Conservation (phyloP, 2,329 filamentous ascomycete species). For the Pestalotiopsis sp. region DNA sequence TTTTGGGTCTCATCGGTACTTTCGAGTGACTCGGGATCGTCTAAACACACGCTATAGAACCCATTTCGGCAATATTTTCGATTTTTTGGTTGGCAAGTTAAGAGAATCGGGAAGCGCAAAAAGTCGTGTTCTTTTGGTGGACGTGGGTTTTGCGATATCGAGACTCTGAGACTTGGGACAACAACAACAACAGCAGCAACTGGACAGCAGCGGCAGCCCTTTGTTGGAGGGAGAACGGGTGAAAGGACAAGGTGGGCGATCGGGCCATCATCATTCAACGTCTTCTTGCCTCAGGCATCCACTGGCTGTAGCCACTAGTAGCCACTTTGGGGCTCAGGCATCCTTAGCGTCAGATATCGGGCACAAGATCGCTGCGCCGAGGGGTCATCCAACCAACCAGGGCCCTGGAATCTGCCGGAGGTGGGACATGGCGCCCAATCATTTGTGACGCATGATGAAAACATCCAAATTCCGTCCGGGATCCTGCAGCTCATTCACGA, state of each 20-base stretch:
- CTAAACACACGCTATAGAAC: constrained; percentile 27
- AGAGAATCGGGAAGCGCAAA: not conserved
- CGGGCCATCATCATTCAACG: not conserved
- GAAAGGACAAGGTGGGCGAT: constrained; percentile 9
- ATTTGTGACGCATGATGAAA: constrained; percentile 4
- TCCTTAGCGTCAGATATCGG: constrained; percentile 8
- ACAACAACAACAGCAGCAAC: not conserved
- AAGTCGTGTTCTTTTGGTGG: not conserved
- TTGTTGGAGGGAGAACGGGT: constrained; percentile 19
- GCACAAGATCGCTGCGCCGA: constrained; percentile 11
- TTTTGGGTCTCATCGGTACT: constrained; percentile 25
- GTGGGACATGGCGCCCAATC: constrained; percentile 9
- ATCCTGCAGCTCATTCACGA: constrained; percentile 6
- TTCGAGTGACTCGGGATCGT: constrained; percentile 31
- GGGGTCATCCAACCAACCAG: not conserved
- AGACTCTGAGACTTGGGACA: constrained; percentile 4
- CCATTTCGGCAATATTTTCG: constrained; percentile 26
- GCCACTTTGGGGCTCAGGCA: constrained; percentile 8
- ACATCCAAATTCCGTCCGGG: constrained; percentile 2
- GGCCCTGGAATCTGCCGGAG: not conserved
- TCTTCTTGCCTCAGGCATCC: constrained; percentile 7
- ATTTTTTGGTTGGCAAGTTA: not conserved
- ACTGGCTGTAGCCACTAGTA: not conserved
- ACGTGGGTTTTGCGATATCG: constrained; percentile 1
- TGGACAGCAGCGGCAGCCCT: not conserved